Conservation (phyloP, 805 yeast species). For the Candida anglica region DNA sequence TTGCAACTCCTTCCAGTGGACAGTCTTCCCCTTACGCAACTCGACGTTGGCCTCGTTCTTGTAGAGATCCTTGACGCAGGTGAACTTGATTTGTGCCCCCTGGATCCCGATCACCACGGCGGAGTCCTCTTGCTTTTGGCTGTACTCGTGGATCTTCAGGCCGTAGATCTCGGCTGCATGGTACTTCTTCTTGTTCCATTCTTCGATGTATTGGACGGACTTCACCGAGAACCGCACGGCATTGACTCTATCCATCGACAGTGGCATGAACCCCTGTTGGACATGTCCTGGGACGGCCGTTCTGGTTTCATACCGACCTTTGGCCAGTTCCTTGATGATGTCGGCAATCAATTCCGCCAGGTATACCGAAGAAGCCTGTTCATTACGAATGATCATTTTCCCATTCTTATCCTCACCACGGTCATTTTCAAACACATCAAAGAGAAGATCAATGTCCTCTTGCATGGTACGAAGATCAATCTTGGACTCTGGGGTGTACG, state of each 20-base stretch:
- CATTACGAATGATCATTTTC: conserved; percentile 63
- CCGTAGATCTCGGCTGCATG: conserved; percentile 2
- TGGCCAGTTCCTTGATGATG: conserved; percentile 59
- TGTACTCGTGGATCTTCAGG: conserved; percentile 1
- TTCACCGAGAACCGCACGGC: conserved; percentile 70
- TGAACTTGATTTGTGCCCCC: conserved; percentile 60
- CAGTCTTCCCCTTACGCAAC: conserved; percentile 60
- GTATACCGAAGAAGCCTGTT: conserved; percentile 64
- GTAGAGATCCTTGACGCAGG: conserved; percentile 55
- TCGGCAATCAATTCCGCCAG: conserved; percentile 68
- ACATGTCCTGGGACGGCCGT: conserved; percentile 86
- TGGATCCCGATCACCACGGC: conserved; percentile 69
- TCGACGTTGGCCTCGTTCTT: conserved; percentile 54
- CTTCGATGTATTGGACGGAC: conserved; percentile 68
- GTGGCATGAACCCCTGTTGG: conserved; percentile 78
- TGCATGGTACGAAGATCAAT: conserved; percentile 57
- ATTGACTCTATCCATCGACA: conserved; percentile 72
- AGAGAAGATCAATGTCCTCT: conserved; percentile 60
- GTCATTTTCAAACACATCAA: conserved; percentile 55
- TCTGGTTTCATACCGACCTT: conserved; percentile 68
- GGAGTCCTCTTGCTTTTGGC: conserved; percentile 1
- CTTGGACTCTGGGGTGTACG: conserved; percentile 74
- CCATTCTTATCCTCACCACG: conserved; percentile 68
- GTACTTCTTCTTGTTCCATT: conserved; percentile 12
- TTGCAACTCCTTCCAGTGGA: conserved; percentile 66